Evolutionary conservation across 139 green algal species (phyloP), one percentile per base, ranked within the genome.

Genomic region (Cymbomonas tetramitiformis): DNA sequence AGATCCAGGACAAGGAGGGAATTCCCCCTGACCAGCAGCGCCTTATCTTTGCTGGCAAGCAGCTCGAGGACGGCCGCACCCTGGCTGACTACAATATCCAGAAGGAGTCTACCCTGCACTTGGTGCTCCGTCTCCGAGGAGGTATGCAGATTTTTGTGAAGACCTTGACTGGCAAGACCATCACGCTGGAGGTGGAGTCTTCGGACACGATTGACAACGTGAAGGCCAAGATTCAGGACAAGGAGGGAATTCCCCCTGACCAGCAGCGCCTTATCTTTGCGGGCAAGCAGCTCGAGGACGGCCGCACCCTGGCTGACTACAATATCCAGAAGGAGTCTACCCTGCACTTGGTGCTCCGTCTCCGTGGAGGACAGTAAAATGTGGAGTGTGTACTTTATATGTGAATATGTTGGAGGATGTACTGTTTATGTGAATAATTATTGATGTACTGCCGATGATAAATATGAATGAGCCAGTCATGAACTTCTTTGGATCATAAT

Each of bases 321-420:
- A 77, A 77, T 58, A 77, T 77, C 43, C 70, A 77, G 50, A 77
- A 77, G 62, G 67, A 77, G 62, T 77, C 68, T 18, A 77, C 70
- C 29, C 54, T 77, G 26, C 71, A 78, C 61, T 57, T 78, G 7
- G 71, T 79, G 49, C 58, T 79, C n/a, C 58, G 71, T 29, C 56
- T 80, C 19, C 38, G 64, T 24, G 72, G 72, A 44, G 72, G 69
- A n/a, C n/a, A n/a, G n/a, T n/a, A n/a, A n/a, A n/a, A n/a, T n/a
- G n/a, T n/a, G n/a, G n/a, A n/a, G n/a, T n/a, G n/a, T n/a, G n/a
- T n/a, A n/a, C n/a, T n/a, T n/a, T n/a, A n/a, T n/a, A n/a, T n/a
- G n/a, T n/a, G n/a, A n/a, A n/a, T n/a, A n/a, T n/a, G n/a, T n/a
- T n/a, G n/a, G n/a, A n/a, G n/a, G n/a, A n/a, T n/a, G n/a, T n/a